phyloP scores from a whole-genome alignment of 208 protist species.

The Trypanosoma rangeli region DNA sequence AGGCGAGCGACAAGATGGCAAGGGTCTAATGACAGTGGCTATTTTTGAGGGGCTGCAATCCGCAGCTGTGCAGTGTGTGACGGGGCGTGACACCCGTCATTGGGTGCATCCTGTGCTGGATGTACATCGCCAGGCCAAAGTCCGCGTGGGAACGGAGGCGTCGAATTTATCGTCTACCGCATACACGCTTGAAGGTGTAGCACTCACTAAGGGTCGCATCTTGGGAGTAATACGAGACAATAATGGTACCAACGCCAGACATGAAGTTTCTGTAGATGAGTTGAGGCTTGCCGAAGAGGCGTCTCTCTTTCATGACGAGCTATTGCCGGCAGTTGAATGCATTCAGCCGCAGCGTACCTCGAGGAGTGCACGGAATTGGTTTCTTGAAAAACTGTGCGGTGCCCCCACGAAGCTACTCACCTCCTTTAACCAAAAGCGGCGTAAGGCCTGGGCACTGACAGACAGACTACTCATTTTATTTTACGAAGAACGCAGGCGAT shows the following conservation, averaged over 20 bases:
- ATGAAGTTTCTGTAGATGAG: constrained; percentile 17
- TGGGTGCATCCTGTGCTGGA: constrained; percentile 42
- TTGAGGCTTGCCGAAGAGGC: constrained; percentile 26
- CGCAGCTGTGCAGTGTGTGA: not conserved
- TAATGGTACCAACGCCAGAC: not conserved
- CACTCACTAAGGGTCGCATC: constrained; percentile 4
- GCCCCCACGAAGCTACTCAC: constrained; percentile 27
- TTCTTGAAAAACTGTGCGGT: constrained; percentile 39
- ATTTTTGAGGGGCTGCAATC: constrained; percentile 45
- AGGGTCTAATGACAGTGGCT: constrained; percentile 32
- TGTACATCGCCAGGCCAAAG: constrained; percentile 24
- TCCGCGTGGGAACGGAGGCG: not conserved
- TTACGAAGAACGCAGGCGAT: constrained; percentile 8
- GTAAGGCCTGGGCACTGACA: constrained; percentile 9
- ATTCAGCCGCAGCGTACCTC: constrained; percentile 40
- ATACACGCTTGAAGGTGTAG: constrained; percentile 14
- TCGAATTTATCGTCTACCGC: not conserved
- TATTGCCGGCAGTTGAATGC: constrained; percentile 38
- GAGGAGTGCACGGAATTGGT: constrained; percentile 35
- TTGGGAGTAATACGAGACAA: not conserved
- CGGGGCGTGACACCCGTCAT: not conserved
- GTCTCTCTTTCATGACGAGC: constrained; percentile 32
- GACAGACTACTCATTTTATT: constrained; percentile 17
- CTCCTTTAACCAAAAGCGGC: constrained; percentile 20
- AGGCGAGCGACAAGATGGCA: constrained; percentile 5